A percentile compares a stretch with the other conserved stretches of the same genome.
Conservation (phyloP, 2,329 filamentous ascomycete genomes). For the Aspergillus sergii region DNA sequence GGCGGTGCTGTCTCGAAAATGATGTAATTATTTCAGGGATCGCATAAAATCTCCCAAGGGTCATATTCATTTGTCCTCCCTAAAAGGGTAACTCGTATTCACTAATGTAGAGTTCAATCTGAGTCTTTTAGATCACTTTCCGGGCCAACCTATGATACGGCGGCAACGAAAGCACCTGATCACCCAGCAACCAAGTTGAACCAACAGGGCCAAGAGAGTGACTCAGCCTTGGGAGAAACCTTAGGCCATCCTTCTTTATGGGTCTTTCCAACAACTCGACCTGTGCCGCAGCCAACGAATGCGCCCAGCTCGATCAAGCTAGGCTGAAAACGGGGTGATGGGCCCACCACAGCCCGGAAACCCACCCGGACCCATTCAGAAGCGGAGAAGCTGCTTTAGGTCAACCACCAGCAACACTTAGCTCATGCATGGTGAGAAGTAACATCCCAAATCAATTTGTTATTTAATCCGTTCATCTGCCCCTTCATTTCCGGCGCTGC, state of each 20-base stretch:
- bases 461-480: background rate
- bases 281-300: background rate
- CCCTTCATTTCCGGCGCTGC: background rate
- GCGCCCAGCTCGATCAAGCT: background rate
- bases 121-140: background rate
- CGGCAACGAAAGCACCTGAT: background rate
- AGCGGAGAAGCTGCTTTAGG: background rate
- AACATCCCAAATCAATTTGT: background rate
- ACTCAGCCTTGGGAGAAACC: conserved; percentile 16
- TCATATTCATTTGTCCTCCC: background rate
- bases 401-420: background rate
- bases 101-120: background rate
- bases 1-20: background rate
- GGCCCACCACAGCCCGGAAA: background rate
- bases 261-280: background rate
- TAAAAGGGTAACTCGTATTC: conserved; percentile 4
- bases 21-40: background rate
- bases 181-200: background rate
- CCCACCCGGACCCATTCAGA: background rate
- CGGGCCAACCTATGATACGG: background rate
- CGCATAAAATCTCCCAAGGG: background rate
- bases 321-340: background rate
- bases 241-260: background rate
- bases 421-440: background rate
- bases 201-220: conserved; percentile 4